Evolutionary conservation across 2,329 filamentous ascomycete species (phyloP).

Genomic region (Diplodia sapinea): DNA sequence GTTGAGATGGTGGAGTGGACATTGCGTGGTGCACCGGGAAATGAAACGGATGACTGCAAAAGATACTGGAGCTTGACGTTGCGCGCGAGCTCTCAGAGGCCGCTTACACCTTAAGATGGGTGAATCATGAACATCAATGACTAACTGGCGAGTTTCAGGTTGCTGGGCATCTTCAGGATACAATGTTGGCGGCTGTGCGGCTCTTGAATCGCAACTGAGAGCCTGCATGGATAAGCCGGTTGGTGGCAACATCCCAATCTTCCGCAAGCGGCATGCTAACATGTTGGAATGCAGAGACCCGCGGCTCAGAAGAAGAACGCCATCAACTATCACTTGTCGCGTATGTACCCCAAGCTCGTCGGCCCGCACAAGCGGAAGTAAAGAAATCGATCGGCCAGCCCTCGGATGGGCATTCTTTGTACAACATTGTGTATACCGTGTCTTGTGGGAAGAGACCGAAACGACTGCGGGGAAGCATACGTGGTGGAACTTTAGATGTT

Average conservation of each 20-base stretch:
- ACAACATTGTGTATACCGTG: slow-evolving; percentile 13
- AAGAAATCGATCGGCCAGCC: not conserved
- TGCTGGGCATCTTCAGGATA: slow-evolving; percentile 85
- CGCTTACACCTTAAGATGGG: not conserved
- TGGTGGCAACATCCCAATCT: slow-evolving; percentile 43
- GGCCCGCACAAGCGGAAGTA: slow-evolving; percentile 71
- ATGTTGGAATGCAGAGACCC: slow-evolving; percentile 56
- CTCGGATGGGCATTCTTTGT: slow-evolving; percentile 20
- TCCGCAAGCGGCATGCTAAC: slow-evolving; percentile 7
- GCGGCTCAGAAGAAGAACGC: slow-evolving; percentile 68
- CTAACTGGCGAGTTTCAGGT: slow-evolving; percentile 56
- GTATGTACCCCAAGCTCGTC: slow-evolving; percentile 76
- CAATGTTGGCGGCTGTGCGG: slow-evolving; percentile 64
- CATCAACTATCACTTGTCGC: slow-evolving; percentile 89
- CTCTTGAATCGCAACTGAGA: slow-evolving; percentile 65
- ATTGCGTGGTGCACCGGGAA: not conserved
- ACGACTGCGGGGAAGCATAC: not conserved
- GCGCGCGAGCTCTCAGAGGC: not conserved
- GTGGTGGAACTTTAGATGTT: slow-evolving; percentile 6
- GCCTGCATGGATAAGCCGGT: slow-evolving; percentile 82
- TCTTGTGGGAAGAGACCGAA: not conserved
- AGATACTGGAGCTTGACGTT: not conserved
- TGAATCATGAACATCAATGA: not conserved
- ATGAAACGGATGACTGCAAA: not conserved
- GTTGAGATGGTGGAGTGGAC: not conserved